Conservation (phyloP, 352 stramenopile species). For the Bremia lactucae region DNA sequence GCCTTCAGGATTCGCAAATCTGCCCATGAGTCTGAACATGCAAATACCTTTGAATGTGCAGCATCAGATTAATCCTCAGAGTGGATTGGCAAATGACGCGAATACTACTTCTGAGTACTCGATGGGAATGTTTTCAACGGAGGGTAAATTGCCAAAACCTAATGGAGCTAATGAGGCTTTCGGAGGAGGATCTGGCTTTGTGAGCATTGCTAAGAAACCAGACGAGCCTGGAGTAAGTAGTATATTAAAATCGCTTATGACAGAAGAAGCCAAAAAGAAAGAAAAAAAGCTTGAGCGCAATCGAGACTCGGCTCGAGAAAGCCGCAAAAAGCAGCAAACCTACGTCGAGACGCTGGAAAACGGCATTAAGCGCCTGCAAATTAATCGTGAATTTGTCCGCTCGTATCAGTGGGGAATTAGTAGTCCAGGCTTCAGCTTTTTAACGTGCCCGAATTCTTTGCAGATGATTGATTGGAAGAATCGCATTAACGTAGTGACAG, state of each 20-base stretch:
- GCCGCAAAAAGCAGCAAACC: slow-evolving; percentile 78
- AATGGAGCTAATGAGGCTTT: slow-evolving; percentile 25
- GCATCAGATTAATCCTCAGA: slow-evolving; percentile 27
- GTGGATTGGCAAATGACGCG: slow-evolving; percentile 16
- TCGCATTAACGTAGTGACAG: slow-evolving; percentile 57
- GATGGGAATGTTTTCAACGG: slow-evolving; percentile 2
- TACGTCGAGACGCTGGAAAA: slow-evolving; percentile 83
- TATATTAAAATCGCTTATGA: slow-evolving; percentile 81
- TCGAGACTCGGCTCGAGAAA: slow-evolving; percentile 76
- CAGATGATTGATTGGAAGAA: slow-evolving; percentile 53
- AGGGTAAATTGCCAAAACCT: slow-evolving; percentile 18
- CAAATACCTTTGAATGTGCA: slow-evolving; percentile 34
- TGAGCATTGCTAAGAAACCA: slow-evolving; percentile 72
- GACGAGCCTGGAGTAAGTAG: slow-evolving; percentile 73
- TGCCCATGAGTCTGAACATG: slow-evolving; percentile 43
- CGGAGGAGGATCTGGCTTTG: slow-evolving; percentile 34
- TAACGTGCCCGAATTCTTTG: slow-evolving; percentile 37
- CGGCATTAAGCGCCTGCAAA: slow-evolving; percentile 78
- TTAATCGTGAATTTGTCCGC: slow-evolving; percentile 63
- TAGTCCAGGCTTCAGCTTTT: slow-evolving; percentile 26
- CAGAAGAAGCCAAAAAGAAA: slow-evolving; percentile 84
- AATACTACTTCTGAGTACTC: slow-evolving; percentile 18
- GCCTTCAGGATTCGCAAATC: slow-evolving; percentile 29
- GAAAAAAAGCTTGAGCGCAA: slow-evolving; percentile 85
- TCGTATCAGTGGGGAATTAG: slow-evolving; percentile 69